Base-by-base conservation (phyloP, 768 basidiomycete species). In the Hortiboletus campestris region DNA sequence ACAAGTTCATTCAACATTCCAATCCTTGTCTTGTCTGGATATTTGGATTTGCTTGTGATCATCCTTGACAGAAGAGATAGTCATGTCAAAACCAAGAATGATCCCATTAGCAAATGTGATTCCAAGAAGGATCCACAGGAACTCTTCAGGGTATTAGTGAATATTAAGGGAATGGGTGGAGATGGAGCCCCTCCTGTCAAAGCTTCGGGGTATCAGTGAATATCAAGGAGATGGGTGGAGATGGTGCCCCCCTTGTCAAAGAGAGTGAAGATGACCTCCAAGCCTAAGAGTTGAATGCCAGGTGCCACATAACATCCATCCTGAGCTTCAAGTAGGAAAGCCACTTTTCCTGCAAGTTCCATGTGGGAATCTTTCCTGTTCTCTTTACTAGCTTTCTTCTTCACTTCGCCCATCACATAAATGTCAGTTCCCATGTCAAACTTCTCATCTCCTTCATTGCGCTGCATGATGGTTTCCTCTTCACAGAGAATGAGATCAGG, bases 231-330 rank as follows among this genome's bases (percentile, higher is more conserved):
- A 9, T n/a, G 17, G 1, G 56, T 58, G 4, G 44, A 53, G 4
- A 60, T 35, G 25, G 53, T 54, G 1, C 49, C 56, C 0, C 56
- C 56, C 2, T 40, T n/a, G n/a, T 60, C 45, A 14, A 60, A 57
- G 10, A 57, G 9, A 0, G 29, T 47, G 1, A 60, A 22, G 19
- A 53, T 19, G 16, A 59, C 45, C 0, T 39, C 0, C 0, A 17
- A 1, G 13, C 54, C 58, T 1, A 56, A 11, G 9, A 61, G 13
- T 3, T 7, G 46, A 12, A 55, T 38, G 12, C 53, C 12, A 2
- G 40, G 60, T 0, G 31, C 17, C 7, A 29, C 46, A 7, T 42
- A 36, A 4, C 43, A n/a, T 2, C 55, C 55, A 40, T 60, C 51
- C 31, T 60, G 55, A 6, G 38, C 51, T 17, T 49, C 12, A 1